These are phyloP conservation scores for Populus tremula DNA, from an alignment of 345 rosid genomes.

Conservation along the genomic window DNA sequence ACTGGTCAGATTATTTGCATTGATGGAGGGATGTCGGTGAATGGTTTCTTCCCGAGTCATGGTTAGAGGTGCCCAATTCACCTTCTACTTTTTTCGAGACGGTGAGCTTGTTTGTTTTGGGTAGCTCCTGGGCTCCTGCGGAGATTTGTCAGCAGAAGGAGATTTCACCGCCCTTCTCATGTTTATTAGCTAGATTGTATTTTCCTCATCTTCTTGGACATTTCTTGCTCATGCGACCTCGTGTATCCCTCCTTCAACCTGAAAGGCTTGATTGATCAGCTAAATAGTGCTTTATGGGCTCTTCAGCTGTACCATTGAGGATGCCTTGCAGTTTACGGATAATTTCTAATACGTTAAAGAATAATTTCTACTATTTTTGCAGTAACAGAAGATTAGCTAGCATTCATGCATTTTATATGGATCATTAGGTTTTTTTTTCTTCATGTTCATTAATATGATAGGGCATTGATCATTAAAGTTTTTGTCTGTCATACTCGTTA, in stretches of 20 bases:
- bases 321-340: too few relatives aligned
- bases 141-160: not conserved
- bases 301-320: too few relatives aligned
- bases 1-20: conserved; percentile 70
- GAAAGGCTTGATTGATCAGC: too few relatives aligned
- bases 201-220: not conserved
- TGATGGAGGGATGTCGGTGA: conserved; percentile 65
- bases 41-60: conserved; percentile 54
- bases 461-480: too few relatives aligned
- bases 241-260: not conserved
- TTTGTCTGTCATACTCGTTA: too few relatives aligned
- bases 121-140: not conserved
- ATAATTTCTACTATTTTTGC: too few relatives aligned
- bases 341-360: too few relatives aligned
- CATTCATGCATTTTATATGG: too few relatives aligned
- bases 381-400: too few relatives aligned
- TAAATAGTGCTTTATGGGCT: too few relatives aligned
- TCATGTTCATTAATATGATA: too few relatives aligned
- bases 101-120: not conserved
- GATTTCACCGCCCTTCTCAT: not conserved
- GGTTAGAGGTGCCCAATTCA: conserved; percentile 23
- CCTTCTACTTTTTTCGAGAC: not conserved
- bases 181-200: not conserved
- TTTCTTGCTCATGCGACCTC: not conserved
- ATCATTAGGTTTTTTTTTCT: too few relatives aligned